Evolutionary conservation across 257 asterid genomes (phyloP), one percentile per base, ranked within the genome.

Genomic region (Solanum phureja): DNA sequence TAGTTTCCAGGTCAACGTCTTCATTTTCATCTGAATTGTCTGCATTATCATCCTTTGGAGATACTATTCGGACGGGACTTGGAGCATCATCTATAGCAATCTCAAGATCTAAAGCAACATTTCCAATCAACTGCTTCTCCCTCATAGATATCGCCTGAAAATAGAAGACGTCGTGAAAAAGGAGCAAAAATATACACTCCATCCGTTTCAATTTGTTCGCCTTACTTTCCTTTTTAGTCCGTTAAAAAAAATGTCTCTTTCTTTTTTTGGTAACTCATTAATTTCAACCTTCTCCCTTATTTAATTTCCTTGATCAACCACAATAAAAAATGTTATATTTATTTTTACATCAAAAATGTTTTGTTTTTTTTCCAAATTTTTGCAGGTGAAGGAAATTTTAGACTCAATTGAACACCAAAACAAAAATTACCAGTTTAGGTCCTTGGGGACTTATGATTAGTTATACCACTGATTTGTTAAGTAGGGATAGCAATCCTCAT

Each of bases 71-170:
- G 89, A 95, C 77, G 1, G 94, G 94, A 82, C 86, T 86, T 42
- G 96, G 86, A 44, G 87, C 60, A 68, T 92, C 91, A 38, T 91
- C 88, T 73, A 86, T 89, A 33, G 76, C 89, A 88, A 68, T 87
- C 75, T 95, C 95, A 87, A 92, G 88, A 90, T 95, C 98, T 89
- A 88, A 64, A 87, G 93, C 91, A 92, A 93, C 95, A 92, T 94
- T 94, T 87, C 94, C 96, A 77, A 95, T 91, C 79, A 97, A 93
- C 88, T 94, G 93, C 89, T 90, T 88, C 92, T 97, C 99, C 91
- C 94, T 92, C 87, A 88, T 90, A 49, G 98, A 92, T 90, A 97
- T 94, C 90, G 94, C 98, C 99, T 97, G 92, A 86, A 88, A 91
- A 12, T 62, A 83, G 81, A 85, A 38, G 81, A 83, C 38, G 0